Evolutionary conservation across 768 basidiomycete genomes (phyloP).

Genomic region (Cyclocybe cylindracea): DNA sequence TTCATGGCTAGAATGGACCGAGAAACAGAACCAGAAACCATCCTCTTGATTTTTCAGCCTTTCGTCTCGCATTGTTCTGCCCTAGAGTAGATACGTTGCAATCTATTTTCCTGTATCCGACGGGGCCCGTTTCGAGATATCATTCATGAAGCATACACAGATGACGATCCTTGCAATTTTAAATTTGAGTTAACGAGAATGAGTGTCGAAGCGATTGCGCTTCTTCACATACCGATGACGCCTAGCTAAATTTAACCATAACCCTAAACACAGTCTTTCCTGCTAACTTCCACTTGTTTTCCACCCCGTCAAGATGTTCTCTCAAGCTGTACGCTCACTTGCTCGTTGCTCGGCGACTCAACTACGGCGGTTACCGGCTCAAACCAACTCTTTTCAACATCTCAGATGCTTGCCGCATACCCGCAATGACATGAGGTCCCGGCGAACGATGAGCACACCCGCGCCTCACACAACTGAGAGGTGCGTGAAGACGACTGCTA

Average conservation of each 20-base stretch:
- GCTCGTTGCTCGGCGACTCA: conserved; percentile 22
- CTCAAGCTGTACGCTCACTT: conserved; percentile 25
- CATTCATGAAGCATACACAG: neutral
- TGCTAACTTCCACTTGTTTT: conserved; percentile 3
- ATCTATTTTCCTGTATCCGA: too few relatives aligned
- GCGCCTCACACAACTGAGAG: conserved; percentile 58
- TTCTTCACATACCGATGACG: conserved; percentile 8
- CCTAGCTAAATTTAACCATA: conserved; percentile 18
- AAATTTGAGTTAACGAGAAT: too few relatives aligned
- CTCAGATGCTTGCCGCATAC: neutral
- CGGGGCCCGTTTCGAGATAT: neutral
- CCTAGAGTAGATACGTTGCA: too few relatives aligned
- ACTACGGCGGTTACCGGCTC: conserved; percentile 16
- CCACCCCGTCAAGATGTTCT: conserved; percentile 21
- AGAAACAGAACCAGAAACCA: conserved; percentile 42
- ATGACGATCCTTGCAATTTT: neutral
- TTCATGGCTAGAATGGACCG: conserved; percentile 87
- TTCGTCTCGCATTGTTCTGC: too few relatives aligned
- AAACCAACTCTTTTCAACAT: conserved; percentile 5
- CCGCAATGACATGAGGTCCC: conserved; percentile 9
- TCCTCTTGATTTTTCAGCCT: neutral
- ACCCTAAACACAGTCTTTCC: conserved; percentile 23
- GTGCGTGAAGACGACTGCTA: conserved; percentile 30
- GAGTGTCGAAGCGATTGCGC: conserved; percentile 4
- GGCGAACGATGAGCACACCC: conserved; percentile 48